These are phyloP conservation scores for Periconia digitata DNA, from an alignment of 2,329 filamentous ascomycete genomes.

Conservation along the genomic window DNA sequence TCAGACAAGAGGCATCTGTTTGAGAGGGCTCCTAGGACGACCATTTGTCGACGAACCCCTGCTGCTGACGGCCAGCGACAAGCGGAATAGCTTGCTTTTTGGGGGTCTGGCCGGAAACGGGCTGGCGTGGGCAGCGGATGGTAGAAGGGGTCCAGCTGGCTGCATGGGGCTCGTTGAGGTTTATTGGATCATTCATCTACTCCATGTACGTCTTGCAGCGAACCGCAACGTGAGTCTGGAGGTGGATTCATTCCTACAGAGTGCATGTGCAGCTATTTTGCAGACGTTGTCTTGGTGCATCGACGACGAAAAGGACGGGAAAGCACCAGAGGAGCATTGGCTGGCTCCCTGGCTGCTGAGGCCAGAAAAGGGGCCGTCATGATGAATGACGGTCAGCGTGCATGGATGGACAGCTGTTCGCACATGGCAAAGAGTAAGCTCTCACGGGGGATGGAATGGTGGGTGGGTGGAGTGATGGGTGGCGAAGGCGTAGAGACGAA, in stretches of 20 bases:
- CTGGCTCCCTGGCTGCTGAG: neutral
- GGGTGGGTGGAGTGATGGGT: neutral
- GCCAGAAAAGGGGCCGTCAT: neutral
- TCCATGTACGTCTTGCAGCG: slow-evolving; percentile 1
- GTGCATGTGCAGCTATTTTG: neutral
- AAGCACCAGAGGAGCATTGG: neutral
- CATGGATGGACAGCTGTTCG: too few relatives aligned
- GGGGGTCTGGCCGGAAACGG: neutral
- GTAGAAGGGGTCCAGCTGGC: neutral
- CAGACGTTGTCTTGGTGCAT: too few relatives aligned
- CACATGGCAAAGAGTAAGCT: too few relatives aligned
- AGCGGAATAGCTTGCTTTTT: neutral
- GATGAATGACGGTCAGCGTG: too few relatives aligned
- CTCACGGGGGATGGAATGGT: too few relatives aligned
- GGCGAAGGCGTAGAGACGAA: neutral
- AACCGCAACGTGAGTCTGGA: neutral
- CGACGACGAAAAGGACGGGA: too few relatives aligned
- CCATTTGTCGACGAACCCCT: neutral
- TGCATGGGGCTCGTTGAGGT: neutral
- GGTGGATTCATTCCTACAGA: neutral
- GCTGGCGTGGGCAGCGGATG: neutral
- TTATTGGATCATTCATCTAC: too few relatives aligned
- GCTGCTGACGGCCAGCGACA: neutral
- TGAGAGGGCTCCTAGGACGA: neutral
- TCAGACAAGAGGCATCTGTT: neutral